Evolutionary conservation across 2,329 filamentous ascomycete genomes (phyloP).

Genomic region (Pestalotiopsis sp.): DNA sequence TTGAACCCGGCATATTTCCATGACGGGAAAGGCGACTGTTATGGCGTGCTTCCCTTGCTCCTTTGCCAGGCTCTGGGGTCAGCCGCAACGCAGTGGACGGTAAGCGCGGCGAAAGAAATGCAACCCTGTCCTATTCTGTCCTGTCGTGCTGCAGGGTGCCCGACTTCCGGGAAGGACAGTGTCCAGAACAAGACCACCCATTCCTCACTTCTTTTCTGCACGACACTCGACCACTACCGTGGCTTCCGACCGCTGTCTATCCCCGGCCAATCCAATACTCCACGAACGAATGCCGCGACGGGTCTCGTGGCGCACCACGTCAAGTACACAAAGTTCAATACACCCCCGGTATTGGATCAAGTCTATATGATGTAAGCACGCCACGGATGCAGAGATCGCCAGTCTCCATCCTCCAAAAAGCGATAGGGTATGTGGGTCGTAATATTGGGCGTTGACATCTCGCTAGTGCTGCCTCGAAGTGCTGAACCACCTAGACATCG

Average conservation of each 20-base stretch:
- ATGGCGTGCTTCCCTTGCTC: constrained; percentile 8
- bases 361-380: constrained; percentile 2
- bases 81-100: constrained; percentile 7
- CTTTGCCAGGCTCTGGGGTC: neutral
- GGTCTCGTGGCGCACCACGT: neutral
- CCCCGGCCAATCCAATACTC: neutral
- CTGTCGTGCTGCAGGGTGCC: neutral
- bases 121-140: neutral
- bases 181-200: neutral
- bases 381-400: neutral
- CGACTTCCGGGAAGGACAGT: constrained; percentile 1
- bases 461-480: constrained; percentile 8
- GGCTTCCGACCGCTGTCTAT: too few species aligned
- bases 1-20: neutral
- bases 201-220: neutral
- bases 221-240: too few species aligned
- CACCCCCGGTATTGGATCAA: neutral
- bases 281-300: neutral
- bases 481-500: neutral
- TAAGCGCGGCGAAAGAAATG: constrained; percentile 7
- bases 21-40: constrained; percentile 1
- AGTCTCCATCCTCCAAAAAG: neutral
- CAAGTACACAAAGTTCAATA: neutral
- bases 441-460: constrained; percentile 14
- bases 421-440: constrained; percentile 2